These are phyloP conservation scores for Gastrolobium villosum DNA, from an alignment of 306 rosid genomes.

Conservation along the genomic window DNA sequence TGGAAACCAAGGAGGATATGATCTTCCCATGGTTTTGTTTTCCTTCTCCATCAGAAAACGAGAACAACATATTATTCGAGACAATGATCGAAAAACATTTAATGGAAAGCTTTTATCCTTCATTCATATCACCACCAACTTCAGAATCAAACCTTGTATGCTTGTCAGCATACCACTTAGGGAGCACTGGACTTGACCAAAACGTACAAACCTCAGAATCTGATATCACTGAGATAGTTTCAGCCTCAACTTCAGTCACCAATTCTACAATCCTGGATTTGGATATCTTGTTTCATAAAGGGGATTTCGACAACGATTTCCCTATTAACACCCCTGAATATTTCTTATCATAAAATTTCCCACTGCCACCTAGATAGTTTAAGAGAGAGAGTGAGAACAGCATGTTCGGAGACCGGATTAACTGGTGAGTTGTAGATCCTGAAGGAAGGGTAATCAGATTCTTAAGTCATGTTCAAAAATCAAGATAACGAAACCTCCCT, in stretches of 20 bases:
- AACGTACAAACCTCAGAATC: constrained; percentile 65
- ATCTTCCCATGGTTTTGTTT: constrained; percentile 58
- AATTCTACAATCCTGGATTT: constrained; percentile 71
- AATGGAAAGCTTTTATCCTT: constrained; percentile 39
- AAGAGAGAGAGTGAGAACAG: background rate
- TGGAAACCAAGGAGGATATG: constrained; percentile 50
- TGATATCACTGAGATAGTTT: constrained; percentile 65
- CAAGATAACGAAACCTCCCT: constrained; percentile 31
- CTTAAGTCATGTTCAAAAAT: constrained; percentile 14
- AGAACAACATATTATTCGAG: constrained; percentile 49
- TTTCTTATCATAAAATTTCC: constrained; percentile 42
- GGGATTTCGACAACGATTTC: constrained; percentile 57
- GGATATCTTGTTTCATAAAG: constrained; percentile 55
- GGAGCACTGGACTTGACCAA: constrained; percentile 47
- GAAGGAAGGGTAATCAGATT: constrained; percentile 13
- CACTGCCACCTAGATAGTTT: background rate
- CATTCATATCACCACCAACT: constrained; percentile 56
- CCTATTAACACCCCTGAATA: constrained; percentile 55
- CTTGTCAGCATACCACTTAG: constrained; percentile 44
- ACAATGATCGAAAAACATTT: constrained; percentile 48
- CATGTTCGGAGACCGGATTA: background rate
- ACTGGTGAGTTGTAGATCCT: constrained; percentile 25
- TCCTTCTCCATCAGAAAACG: constrained; percentile 50
- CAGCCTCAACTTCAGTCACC: constrained; percentile 70
- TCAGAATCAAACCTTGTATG: constrained; percentile 63